These are phyloP conservation scores for Lecanicillium sp. DNA, from an alignment of 2,329 filamentous ascomycete genomes.

Conservation along the genomic window DNA sequence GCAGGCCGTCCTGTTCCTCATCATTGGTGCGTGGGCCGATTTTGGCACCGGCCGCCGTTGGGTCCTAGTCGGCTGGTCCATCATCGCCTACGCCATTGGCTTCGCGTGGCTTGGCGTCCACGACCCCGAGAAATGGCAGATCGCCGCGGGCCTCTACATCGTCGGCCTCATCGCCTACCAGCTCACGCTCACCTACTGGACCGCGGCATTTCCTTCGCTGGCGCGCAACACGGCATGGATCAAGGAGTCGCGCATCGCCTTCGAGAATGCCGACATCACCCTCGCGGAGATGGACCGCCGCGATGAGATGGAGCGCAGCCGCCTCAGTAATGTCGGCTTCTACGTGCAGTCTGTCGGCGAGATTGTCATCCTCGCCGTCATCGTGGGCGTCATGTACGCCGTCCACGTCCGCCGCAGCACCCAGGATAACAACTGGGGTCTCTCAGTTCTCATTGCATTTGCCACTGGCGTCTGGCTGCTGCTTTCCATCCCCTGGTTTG, in stretches of 20 bases:
- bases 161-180: conserved; percentile 62
- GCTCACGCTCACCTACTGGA: conserved; percentile 63
- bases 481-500: conserved; percentile 60
- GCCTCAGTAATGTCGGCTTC: conserved; percentile 58
- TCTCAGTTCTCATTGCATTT: conserved; percentile 60
- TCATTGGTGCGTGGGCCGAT: conserved; percentile 51
- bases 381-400: conserved; percentile 58
- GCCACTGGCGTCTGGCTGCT: conserved; percentile 58
- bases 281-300: conserved; percentile 54
- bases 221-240: conserved; percentile 31
- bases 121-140: conserved; percentile 51
- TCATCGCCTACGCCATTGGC: conserved; percentile 56
- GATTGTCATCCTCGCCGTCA: conserved; percentile 56
- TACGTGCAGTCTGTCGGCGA: conserved; percentile 58
- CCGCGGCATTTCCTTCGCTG: conserved; percentile 46
- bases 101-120: conserved; percentile 65
- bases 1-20: conserved; percentile 52
- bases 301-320: conserved; percentile 58
- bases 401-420: conserved; percentile 52
- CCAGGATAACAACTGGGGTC: conserved; percentile 59
- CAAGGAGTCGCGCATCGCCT: conserved; percentile 27
- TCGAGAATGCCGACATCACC: conserved; percentile 40
- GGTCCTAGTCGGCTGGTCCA: conserved; percentile 54
- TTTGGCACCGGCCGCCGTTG: conserved; percentile 60
- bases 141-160: conserved; percentile 57